A percentile compares a stretch with the other conserved stretches of the same genome.
Conservation (phyloP, 2,329 filamentous ascomycete genomes). For the Pseudogymnoascus sp. region DNA sequence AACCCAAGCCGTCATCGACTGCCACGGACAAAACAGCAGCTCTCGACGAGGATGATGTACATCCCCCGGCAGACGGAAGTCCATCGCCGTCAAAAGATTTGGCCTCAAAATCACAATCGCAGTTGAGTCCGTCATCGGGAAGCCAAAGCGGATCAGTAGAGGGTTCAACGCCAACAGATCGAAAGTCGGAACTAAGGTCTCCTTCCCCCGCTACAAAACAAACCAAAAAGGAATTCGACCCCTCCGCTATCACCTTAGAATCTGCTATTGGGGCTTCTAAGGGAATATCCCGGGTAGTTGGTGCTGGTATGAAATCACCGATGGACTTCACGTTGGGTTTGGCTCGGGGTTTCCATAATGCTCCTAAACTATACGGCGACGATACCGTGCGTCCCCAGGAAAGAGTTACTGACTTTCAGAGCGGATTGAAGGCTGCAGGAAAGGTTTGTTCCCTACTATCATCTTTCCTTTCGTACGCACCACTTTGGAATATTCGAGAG, state of each 20-base stretch:
- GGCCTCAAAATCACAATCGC: conserved; percentile 14
- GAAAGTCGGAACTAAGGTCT: conserved; percentile 15
- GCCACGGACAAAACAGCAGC: not conserved
- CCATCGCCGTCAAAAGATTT: conserved; percentile 9
- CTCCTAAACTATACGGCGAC: conserved; percentile 77
- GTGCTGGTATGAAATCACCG: conserved; percentile 68
- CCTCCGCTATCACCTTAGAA: conserved; percentile 36
- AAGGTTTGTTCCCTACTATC: conserved; percentile 38
- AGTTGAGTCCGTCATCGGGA: conserved; percentile 13
- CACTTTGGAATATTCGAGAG: not conserved
- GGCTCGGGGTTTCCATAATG: conserved; percentile 81
- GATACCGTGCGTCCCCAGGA: conserved; percentile 70
- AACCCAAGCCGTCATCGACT: not conserved
- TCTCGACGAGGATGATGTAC: not conserved
- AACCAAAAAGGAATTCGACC: conserved; percentile 26
- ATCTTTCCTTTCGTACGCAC: not conserved
- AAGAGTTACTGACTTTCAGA: conserved; percentile 69
- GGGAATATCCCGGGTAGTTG: conserved; percentile 51
- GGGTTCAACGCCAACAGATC: conserved; percentile 15
- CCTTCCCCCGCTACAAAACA: conserved; percentile 19
- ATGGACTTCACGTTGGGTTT: conserved; percentile 79
- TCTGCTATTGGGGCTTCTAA: conserved; percentile 46
- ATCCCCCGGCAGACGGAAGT: not conserved
- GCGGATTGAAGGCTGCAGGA: conserved; percentile 68
- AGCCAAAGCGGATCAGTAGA: conserved; percentile 14